These are phyloP conservation scores for Ceratocystis cubensis DNA, from an alignment of 2,329 filamentous ascomycete species.

Conservation along the genomic window DNA sequence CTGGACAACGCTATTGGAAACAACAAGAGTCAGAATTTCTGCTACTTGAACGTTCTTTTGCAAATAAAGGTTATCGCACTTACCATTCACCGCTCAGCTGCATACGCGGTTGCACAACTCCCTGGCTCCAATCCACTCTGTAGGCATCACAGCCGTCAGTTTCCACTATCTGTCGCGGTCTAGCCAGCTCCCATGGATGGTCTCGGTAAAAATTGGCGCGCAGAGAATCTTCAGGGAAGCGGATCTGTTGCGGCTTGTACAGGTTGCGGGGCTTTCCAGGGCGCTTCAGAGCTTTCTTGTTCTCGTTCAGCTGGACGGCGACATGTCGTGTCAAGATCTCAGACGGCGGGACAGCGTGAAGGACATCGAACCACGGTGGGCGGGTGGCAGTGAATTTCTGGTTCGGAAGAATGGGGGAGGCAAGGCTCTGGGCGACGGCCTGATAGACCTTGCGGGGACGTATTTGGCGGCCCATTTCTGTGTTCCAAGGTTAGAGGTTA, in stretches of 20 bases:
- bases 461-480: slow-evolving; percentile 34
- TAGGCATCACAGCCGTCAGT: slow-evolving; percentile 70
- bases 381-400: slow-evolving; percentile 27
- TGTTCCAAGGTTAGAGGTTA: not conserved
- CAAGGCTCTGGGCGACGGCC: slow-evolving; percentile 34
- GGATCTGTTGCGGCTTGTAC: slow-evolving; percentile 66
- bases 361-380: slow-evolving; percentile 40
- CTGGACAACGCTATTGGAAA: slow-evolving; percentile 65
- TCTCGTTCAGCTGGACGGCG: slow-evolving; percentile 27
- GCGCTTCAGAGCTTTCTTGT: slow-evolving; percentile 28
- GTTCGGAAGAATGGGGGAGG: slow-evolving; percentile 30
- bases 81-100: slow-evolving; percentile 76
- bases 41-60: not conserved
- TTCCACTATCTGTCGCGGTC: slow-evolving; percentile 75
- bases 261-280: slow-evolving; percentile 54
- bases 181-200: slow-evolving; percentile 92
- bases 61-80: slow-evolving; percentile 21
- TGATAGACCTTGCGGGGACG: slow-evolving; percentile 37
- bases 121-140: slow-evolving; percentile 65
- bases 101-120: slow-evolving; percentile 60
- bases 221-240: slow-evolving; percentile 72
- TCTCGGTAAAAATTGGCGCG: slow-evolving; percentile 77
- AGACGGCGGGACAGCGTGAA: slow-evolving; percentile 43
- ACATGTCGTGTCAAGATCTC: slow-evolving; percentile 45
- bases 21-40: not conserved